Evolutionary conservation across 2,329 filamentous ascomycete species (phyloP).

Genomic region (Neonectria magnoliae): DNA sequence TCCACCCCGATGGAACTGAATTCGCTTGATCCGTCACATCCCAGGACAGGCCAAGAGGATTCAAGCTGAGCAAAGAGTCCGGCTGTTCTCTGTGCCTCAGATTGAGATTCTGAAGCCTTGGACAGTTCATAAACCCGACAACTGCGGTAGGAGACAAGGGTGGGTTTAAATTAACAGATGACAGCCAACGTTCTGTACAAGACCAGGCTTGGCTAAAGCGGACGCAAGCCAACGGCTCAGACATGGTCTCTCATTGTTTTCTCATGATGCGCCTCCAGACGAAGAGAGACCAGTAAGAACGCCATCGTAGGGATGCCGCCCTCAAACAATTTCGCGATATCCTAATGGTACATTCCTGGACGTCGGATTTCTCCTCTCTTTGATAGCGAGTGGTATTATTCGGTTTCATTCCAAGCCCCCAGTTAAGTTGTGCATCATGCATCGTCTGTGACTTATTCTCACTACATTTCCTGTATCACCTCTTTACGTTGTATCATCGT

Average conservation of each 20-base stretch:
- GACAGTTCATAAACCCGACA: too few relatives aligned
- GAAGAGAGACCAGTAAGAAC: neutral
- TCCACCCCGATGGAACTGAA: neutral
- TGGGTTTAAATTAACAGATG: too few relatives aligned
- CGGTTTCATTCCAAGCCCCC: neutral
- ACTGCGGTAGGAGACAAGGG: too few relatives aligned
- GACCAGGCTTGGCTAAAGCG: too few relatives aligned
- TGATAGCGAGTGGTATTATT: neutral
- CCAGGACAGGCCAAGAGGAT: neutral
- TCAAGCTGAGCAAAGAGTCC: neutral
- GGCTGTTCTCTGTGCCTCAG: neutral
- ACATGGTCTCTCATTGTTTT: neutral
- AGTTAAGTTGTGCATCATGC: neutral
- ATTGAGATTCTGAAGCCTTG: too few relatives aligned
- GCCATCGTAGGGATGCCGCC: neutral
- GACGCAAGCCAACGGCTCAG: too few relatives aligned
- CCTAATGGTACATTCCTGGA: neutral
- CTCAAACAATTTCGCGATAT: neutral
- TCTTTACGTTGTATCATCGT: neutral
- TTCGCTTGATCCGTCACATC: neutral
- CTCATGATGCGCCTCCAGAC: neutral
- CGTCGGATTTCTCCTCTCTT: neutral
- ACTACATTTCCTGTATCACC: too few relatives aligned
- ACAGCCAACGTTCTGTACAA: too few relatives aligned
- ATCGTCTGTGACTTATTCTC: neutral